Percentiles rank a stretch among this genome's conserved stretches.
These are phyloP conservation scores for Wallacemonas sp. DNA, from an alignment of 208 protist species.

Conservation along the genomic window DNA sequence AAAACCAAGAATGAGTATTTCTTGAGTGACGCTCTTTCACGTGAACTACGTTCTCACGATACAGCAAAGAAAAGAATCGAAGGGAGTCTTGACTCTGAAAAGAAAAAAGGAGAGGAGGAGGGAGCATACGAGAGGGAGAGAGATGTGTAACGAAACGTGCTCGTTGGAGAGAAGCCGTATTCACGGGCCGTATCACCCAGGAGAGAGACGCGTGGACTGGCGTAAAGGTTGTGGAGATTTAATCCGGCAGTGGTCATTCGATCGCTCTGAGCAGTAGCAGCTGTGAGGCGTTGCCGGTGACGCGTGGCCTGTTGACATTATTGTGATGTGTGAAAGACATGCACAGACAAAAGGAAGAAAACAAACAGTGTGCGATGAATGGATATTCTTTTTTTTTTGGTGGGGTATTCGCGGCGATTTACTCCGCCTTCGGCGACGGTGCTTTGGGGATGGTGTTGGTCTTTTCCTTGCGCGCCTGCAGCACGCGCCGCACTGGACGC, in stretches of 20 bases:
- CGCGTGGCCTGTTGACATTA: no score
- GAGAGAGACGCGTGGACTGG: no score
- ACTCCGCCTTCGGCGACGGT: slow-evolving; percentile 13
- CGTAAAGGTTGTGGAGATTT: no score
- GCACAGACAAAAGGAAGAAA: background rate
- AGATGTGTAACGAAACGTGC: background rate
- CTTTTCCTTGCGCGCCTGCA: background rate
- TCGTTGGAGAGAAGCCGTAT: no score
- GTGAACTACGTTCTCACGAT: background rate
- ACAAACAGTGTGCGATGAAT: background rate
- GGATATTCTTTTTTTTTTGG: background rate
- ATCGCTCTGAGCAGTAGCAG: no score
- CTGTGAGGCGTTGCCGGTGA: no score
- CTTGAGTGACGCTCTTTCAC: background rate
- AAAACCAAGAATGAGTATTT: no score
- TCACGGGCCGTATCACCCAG: no score
- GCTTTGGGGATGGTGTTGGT: slow-evolving; percentile 27
- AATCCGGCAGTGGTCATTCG: no score
- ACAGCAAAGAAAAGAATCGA: slow-evolving; percentile 9
- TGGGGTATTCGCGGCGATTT: no score
- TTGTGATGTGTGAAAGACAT: background rate
- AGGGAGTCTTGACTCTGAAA: no score
- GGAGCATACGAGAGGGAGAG: background rate
- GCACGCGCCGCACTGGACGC: background rate
- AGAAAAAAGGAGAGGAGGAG: slow-evolving; percentile 6